These are phyloP conservation scores for Cryptosporidium bovis DNA, from an alignment of 169 alveolate species.

Conservation along the genomic window DNA sequence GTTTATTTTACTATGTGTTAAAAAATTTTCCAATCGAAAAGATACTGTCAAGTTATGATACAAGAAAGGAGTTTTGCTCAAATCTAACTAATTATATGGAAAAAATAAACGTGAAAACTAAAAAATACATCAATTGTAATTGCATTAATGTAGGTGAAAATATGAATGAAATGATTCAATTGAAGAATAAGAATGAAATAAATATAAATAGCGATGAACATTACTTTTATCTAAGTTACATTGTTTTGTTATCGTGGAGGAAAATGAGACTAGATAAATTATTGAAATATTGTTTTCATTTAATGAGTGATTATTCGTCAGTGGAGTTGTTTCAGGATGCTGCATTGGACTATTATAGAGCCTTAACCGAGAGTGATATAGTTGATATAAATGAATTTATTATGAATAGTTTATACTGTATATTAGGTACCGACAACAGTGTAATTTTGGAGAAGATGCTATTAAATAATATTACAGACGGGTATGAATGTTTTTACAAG, in stretches of 20 bases:
- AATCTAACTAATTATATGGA: constrained; percentile 27
- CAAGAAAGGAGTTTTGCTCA: background rate
- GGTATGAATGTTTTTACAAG: background rate
- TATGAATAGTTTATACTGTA: constrained; percentile 16
- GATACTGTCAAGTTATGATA: constrained; percentile 1
- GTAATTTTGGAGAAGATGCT: constrained; percentile 4
- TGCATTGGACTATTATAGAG: constrained; percentile 3
- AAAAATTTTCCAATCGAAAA: background rate
- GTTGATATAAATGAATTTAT: constrained; percentile 2
- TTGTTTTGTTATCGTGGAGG: constrained; percentile 18
- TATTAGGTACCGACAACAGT: constrained; percentile 22
- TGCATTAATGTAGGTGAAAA: background rate
- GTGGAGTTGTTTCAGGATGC: constrained; percentile 12
- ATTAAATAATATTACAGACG: background rate
- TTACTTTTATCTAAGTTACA: constrained; percentile 41
- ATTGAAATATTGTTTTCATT: constrained; percentile 28
- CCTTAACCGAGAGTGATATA: background rate
- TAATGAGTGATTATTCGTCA: background rate
- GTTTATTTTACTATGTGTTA: constrained; percentile 30
- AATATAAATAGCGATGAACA: background rate
- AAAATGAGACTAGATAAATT: constrained; percentile 9
- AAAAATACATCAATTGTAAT: background rate
- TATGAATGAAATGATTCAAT: no score
- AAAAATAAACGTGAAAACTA: background rate
- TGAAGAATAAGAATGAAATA: no score